Percentiles rank a stretch among this genome's conserved stretches.
These are phyloP conservation scores for Lipomyces kockii DNA, from an alignment of 805 yeast genomes.

Conservation along the genomic window DNA sequence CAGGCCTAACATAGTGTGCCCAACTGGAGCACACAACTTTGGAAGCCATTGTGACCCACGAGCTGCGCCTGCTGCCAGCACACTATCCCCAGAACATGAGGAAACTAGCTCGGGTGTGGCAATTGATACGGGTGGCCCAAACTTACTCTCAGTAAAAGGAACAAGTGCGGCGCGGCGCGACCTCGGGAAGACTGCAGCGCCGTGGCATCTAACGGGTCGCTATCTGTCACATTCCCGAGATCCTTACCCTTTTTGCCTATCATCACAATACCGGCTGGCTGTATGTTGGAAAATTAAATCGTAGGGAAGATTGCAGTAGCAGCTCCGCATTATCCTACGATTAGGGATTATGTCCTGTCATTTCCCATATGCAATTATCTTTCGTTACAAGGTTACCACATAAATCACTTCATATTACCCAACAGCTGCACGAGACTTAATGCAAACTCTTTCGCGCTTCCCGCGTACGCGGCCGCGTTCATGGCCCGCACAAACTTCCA, in stretches of 20 bases:
- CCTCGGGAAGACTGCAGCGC: too few relatives aligned
- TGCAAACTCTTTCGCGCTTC: slow-evolving; percentile 68
- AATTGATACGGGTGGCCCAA: not conserved
- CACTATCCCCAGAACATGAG: not conserved
- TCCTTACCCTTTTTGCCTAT: not conserved
- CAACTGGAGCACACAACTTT: too few relatives aligned
- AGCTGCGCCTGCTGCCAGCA: too few relatives aligned
- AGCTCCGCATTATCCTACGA: too few relatives aligned
- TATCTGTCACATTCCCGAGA: not conserved
- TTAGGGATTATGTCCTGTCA: too few relatives aligned
- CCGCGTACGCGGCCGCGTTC: slow-evolving; percentile 77
- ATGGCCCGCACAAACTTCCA: slow-evolving; percentile 86
- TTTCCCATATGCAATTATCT: not conserved
- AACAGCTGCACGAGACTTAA: slow-evolving; percentile 22
- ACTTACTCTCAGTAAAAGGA: not conserved
- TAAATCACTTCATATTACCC: slow-evolving; percentile 13
- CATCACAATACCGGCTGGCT: not conserved
- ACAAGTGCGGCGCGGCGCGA: too few relatives aligned
- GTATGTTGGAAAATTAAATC: too few relatives aligned
- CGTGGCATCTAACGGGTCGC: not conserved
- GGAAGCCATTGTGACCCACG: too few relatives aligned
- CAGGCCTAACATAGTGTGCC: not conserved
- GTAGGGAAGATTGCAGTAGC: too few relatives aligned
- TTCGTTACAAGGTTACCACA: not conserved
- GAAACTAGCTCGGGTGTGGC: not conserved